Base-by-base conservation (phyloP, 2,329 filamentous ascomycete species). In the Dichotomopilus funicola region DNA sequence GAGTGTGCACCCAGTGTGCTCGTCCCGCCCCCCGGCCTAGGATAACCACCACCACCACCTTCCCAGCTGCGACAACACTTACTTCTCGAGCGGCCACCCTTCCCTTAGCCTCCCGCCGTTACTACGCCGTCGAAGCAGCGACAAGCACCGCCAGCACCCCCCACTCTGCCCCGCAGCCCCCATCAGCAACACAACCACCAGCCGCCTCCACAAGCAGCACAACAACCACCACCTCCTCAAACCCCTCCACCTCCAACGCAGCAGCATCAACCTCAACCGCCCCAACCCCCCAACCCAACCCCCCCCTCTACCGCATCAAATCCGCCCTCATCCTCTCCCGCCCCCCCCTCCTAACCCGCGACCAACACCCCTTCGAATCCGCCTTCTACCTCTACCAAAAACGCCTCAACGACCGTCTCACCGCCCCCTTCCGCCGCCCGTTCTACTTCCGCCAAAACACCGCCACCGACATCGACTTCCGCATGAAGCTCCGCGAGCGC, bases 371-470 rank as follows among this genome's bases (percentile, higher is more conserved):
- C 10, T 97, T 99, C 73, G 94, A 99, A 73, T 88, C 90, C 68
- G 80, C 92, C 61, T 97, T 87, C 75, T 96, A 87, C 78, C 91
- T 99, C 70, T 99, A 99, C 76, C 94, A 99, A 75, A 92, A 92
- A 66, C 90, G 94, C 11, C 80, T 99, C 58, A 96, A 97, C 72
- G 94, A 99, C 78, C 88, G 94, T 44, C 80, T 96, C 51, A 85
- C 86, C 19, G 80, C 94, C 4, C 89, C 91, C 1, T 99, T 97
- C 72, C 88, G 88, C 55, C 84, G 88, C 63, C 88, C 88, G 70
- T 94, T 97, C 75, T 99, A 95, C 80, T 95, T 91, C 81, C 95
- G 95, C 77, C 85, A 85, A 64, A 89, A 89, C 68, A 95, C 91
- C 9, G 86, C 91, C 1, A 79, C 83, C 7, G 88, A 91, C 62